These are phyloP conservation scores for Salix viminalis DNA, from an alignment of 345 rosid species.

Conservation along the genomic window DNA sequence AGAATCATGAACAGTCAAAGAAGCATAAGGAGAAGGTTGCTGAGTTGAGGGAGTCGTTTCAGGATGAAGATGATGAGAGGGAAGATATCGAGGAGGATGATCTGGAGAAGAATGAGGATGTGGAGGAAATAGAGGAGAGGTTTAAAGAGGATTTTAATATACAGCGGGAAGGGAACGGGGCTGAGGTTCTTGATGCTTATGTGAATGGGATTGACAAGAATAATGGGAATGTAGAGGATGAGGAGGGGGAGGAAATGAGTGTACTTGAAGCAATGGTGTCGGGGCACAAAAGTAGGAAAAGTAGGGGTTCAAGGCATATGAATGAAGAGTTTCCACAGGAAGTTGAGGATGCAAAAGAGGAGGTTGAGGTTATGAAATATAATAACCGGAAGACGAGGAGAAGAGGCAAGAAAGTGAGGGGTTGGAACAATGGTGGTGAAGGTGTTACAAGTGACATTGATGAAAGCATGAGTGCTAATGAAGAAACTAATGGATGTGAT, in stretches of 20 bases:
- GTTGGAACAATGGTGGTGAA: slow-evolving; percentile 32
- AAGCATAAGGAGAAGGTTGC: slow-evolving; percentile 95
- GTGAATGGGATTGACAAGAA: slow-evolving; percentile 15
- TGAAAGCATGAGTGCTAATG: slow-evolving; percentile 23
- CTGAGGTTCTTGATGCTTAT: slow-evolving; percentile 21
- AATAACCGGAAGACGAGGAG: slow-evolving; percentile 42
- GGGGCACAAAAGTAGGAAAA: slow-evolving; percentile 44
- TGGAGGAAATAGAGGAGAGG: slow-evolving; percentile 40
- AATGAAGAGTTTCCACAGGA: slow-evolving; percentile 18
- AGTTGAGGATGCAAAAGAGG: slow-evolving; percentile 40
- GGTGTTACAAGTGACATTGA: slow-evolving; percentile 23
- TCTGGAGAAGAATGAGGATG: slow-evolving; percentile 9
- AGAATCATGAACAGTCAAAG: slow-evolving; percentile 94
- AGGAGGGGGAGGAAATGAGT: slow-evolving; percentile 41
- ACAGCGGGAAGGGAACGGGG: slow-evolving; percentile 26
- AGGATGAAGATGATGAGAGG: slow-evolving; percentile 38
- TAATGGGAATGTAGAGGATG: slow-evolving; percentile 31
- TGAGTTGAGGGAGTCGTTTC: slow-evolving; percentile 56
- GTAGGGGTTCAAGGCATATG: slow-evolving; percentile 26
- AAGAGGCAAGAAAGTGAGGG: slow-evolving; percentile 47
- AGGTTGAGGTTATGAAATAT: slow-evolving; percentile 24
- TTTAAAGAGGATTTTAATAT: slow-evolving; percentile 43
- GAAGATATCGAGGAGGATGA: slow-evolving; percentile 25
- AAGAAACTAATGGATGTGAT: slow-evolving; percentile 27
- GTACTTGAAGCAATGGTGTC: slow-evolving; percentile 69